Evolutionary conservation across 176 grass and related monocot species (phyloP).

Genomic region (Panicum miliaceum): DNA sequence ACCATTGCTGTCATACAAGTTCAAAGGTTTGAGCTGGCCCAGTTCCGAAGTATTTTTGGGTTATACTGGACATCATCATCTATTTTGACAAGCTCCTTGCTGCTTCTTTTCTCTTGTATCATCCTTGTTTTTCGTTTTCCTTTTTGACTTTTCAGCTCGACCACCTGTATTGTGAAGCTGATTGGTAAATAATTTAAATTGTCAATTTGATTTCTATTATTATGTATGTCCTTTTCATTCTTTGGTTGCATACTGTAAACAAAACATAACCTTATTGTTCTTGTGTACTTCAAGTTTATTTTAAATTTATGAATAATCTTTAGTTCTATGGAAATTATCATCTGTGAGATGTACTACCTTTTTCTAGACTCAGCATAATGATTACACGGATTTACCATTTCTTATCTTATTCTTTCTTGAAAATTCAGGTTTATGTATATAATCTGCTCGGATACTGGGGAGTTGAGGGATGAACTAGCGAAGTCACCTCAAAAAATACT

Average conservation of each 20-base stretch:
- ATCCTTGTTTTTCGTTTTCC: not conserved
- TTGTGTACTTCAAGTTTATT: not conserved
- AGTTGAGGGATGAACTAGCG: slow-evolving; percentile 83
- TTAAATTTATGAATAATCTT: not conserved
- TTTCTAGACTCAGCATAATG: slow-evolving; percentile 3
- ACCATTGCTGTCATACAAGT: not conserved
- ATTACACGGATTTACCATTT: not conserved
- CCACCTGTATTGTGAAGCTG: slow-evolving; percentile 14
- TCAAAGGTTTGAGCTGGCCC: not conserved
- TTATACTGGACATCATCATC: not conserved
- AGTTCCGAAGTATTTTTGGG: not conserved
- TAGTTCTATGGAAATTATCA: not conserved
- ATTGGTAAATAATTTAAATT: slow-evolving; percentile 22
- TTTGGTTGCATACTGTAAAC: slow-evolving; percentile 21
- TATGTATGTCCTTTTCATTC: not conserved
- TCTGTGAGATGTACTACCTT: not conserved
- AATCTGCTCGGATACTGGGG: slow-evolving; percentile 91
- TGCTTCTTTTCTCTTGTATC: not conserved
- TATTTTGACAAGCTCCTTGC: not conserved
- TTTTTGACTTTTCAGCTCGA: not conserved
- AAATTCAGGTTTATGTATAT: slow-evolving; percentile 96
- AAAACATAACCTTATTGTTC: not conserved
- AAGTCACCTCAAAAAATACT: slow-evolving; percentile 98
- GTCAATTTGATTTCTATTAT: slow-evolving; percentile 8
- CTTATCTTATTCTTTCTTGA: slow-evolving; percentile 25